Evolutionary conservation across 225 moss, liverwort and hornwort species (phyloP).

Genomic region (Physcomitrium patens): DNA sequence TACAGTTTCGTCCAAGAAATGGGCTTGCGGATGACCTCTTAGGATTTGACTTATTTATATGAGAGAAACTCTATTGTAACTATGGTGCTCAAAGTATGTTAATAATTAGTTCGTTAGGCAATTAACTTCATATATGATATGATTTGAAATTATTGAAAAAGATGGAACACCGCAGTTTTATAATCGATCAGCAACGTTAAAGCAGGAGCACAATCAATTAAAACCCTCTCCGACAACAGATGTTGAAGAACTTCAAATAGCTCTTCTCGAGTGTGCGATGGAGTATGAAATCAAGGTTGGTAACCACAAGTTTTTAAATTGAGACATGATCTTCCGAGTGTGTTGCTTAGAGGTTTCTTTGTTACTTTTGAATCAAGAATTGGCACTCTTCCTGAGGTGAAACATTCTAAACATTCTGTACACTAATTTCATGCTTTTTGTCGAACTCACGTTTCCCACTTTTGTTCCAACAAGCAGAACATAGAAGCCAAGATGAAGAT

Average conservation of each 20-base stretch:
- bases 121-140: neutral
- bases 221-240: constrained; percentile 33
- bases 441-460: neutral
- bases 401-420: neutral
- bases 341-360: neutral
- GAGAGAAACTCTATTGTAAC: neutral
- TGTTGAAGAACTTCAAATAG: constrained; percentile 57
- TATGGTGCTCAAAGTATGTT: neutral
- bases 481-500: constrained; percentile 63
- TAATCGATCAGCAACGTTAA: neutral
- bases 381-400: neutral
- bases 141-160: neutral
- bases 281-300: constrained; percentile 62
- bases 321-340: neutral
- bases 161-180: neutral
- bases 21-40: too few species aligned
- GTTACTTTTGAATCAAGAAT: neutral
- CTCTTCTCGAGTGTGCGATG: constrained; percentile 58
- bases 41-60: too few species aligned
- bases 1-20: neutral
- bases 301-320: neutral
- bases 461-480: constrained; percentile 33
- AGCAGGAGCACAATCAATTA: constrained; percentile 39
- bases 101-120: neutral
- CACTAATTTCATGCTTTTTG: neutral